Evolutionary conservation across 2,329 filamentous ascomycete species (phyloP).

Genomic region (Fusarium irregulare): DNA sequence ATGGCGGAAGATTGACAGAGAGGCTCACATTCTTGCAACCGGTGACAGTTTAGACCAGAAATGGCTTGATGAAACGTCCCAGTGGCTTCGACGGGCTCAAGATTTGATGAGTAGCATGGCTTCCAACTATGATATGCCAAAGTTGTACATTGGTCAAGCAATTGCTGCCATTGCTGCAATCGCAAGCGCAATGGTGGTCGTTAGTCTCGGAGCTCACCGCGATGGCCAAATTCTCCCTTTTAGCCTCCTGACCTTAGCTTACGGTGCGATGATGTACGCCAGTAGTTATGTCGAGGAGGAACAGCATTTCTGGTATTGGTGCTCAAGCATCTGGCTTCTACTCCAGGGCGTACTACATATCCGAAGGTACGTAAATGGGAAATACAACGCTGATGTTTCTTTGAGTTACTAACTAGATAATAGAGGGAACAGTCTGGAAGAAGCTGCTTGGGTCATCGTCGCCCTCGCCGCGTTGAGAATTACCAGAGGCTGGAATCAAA

Average conservation of each 20-base stretch:
- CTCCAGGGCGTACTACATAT: constrained; percentile 63
- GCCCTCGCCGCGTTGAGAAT: constrained; percentile 74
- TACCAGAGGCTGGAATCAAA: constrained; percentile 90
- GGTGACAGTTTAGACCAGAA: constrained; percentile 48
- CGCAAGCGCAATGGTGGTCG: constrained; percentile 21
- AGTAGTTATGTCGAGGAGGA: constrained; percentile 99
- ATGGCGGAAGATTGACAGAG: constrained; percentile 62
- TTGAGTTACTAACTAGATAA: constrained; percentile 14
- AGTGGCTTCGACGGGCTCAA: constrained; percentile 80
- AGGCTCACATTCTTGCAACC: constrained; percentile 40
- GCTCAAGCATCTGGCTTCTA: constrained; percentile 75
- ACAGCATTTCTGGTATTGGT: constrained; percentile 99
- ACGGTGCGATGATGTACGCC: constrained; percentile 94
- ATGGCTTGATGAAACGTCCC: constrained; percentile 59
- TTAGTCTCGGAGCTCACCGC: constrained; percentile 18
- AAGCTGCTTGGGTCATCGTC: constrained; percentile 51
- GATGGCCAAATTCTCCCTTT: constrained; percentile 55
- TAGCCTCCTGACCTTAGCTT: constrained; percentile 66
- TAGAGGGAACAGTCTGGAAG: constrained; percentile 46
- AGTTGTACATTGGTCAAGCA: constrained; percentile 63
- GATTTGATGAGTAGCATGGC: constrained; percentile 86
- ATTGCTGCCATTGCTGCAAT: constrained; percentile 51
- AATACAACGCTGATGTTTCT: too few species aligned
- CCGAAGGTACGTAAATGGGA: constrained; percentile 50
- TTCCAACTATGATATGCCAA: constrained; percentile 86